Conservation (phyloP, 2,329 filamentous ascomycete genomes). For the Fusarium bactridioides region DNA sequence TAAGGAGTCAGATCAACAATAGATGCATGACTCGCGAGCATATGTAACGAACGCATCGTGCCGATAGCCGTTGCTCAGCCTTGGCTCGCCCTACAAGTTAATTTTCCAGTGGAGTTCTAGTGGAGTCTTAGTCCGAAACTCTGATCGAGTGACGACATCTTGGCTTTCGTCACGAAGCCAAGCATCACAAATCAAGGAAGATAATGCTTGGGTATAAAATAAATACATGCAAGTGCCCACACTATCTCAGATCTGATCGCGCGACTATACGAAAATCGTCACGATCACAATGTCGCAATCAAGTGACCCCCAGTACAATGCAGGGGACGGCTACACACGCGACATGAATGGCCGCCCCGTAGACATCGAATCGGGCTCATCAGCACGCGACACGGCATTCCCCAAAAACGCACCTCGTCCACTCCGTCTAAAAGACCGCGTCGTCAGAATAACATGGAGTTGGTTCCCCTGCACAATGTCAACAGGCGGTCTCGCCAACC, state of each 20-base stretch:
- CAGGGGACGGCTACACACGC: neutral
- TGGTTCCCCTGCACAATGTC: conserved; percentile 25
- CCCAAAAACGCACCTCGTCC: neutral
- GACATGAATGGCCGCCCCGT: neutral
- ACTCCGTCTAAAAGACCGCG: conserved; percentile 3
- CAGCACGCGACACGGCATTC: neutral
- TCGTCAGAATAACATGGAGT: conserved; percentile 5
- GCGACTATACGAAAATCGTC: neutral
- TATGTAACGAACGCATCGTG: too few relatives aligned
- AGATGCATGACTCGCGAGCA: too few relatives aligned
- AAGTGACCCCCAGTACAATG: neutral
- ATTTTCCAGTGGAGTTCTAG: neutral
- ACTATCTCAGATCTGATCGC: neutral
- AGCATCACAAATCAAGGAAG: neutral
- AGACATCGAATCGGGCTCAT: neutral
- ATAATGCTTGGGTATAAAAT: accelerated
- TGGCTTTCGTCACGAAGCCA: neutral
- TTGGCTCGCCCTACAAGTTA: neutral
- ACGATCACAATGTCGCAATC: neutral
- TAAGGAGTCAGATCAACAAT: too few relatives aligned
- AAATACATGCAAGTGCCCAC: neutral
- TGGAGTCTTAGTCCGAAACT: neutral
- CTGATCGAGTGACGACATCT: neutral
- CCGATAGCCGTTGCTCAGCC: neutral
- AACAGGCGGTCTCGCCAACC: conserved; percentile 14